A percentile compares a stretch with the other conserved stretches of the same genome.
phyloP scores from a whole-genome alignment of 2,329 filamentous ascomycete species.

The Pestalotiopsis sp. region DNA sequence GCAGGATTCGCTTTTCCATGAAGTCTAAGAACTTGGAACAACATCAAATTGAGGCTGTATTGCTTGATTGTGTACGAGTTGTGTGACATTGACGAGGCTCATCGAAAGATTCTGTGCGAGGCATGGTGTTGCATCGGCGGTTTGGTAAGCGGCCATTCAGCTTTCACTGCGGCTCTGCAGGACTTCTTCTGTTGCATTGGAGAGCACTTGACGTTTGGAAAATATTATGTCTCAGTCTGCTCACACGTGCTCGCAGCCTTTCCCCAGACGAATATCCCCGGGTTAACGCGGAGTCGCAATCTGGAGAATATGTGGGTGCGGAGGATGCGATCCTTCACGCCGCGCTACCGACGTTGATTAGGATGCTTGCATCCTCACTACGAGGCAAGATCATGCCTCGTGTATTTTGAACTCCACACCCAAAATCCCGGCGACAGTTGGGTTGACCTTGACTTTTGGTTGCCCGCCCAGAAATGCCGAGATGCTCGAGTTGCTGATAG shows the following conservation, averaged over 20 bases:
- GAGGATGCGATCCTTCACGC: neutral
- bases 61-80: neutral
- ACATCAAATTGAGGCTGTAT: neutral
- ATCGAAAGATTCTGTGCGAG: neutral
- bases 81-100: neutral
- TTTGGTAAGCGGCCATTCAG: too few species aligned
- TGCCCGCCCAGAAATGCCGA: constrained; percentile 1
- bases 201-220: neutral
- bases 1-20: neutral
- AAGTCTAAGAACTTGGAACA: neutral
- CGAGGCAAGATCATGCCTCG: neutral
- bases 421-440: neutral
- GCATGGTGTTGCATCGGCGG: neutral
- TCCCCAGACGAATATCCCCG: neutral
- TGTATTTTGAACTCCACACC: neutral
- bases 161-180: neutral
- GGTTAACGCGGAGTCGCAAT: neutral
- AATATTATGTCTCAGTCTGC: neutral
- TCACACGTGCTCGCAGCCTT: too few species aligned
- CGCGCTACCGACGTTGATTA: neutral
- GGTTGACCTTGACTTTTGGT: neutral
- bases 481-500: neutral
- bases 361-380: neutral
- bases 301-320: neutral
- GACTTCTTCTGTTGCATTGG: neutral